Evolutionary conservation across 2,329 filamentous ascomycete genomes (phyloP).

Genomic region (Fusarium concolor): DNA sequence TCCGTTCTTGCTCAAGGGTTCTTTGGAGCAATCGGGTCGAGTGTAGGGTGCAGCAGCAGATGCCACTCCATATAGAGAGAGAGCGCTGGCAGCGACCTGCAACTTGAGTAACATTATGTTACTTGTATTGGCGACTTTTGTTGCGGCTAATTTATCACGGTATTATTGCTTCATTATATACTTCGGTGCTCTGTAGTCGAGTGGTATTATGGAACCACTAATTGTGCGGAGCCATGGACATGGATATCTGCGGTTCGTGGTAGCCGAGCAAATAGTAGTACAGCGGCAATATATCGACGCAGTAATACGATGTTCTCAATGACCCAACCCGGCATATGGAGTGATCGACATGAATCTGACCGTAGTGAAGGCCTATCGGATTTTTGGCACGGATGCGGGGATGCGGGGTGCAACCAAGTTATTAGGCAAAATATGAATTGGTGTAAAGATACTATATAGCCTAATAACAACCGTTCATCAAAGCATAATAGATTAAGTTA

Average conservation of each 20-base stretch:
- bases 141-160: fast-evolving
- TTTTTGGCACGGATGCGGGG: neutral
- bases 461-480: neutral
- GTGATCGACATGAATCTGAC: neutral
- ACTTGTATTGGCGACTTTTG: fast-evolving
- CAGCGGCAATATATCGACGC: no score
- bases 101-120: neutral
- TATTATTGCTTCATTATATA: neutral
- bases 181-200: fast-evolving
- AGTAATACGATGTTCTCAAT: neutral
- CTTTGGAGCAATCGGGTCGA: neutral
- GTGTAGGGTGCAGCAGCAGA: neutral
- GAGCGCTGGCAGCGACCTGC: slow-evolving; percentile 6
- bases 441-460: neutral
- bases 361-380: neutral
- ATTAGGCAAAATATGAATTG: neutral
- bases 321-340: neutral
- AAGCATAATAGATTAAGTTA: neutral
- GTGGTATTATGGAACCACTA: fast-evolving
- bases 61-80: neutral
- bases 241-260: neutral
- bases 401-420: neutral
- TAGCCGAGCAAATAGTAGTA: slow-evolving; percentile 7
- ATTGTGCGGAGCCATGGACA: neutral
- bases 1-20: slow-evolving; percentile 1